Conservation (phyloP, 345 rosid genomes). For the Heritiera littoralis region DNA sequence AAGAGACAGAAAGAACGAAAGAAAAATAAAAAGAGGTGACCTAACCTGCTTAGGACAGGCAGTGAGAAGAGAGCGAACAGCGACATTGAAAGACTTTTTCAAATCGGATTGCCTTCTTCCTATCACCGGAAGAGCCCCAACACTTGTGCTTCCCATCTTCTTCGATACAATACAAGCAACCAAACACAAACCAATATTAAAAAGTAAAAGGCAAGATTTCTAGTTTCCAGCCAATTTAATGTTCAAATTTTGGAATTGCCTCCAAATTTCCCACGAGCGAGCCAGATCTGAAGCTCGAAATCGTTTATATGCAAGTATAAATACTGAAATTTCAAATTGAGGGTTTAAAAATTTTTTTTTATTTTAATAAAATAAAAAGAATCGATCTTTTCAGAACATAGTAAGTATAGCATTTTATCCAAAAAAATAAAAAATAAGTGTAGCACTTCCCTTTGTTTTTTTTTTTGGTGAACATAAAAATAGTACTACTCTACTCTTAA, state of each 20-base stretch:
- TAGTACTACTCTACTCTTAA: too few species aligned
- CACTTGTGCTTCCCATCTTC: neutral
- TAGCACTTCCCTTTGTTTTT: too few species aligned
- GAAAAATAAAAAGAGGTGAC: neutral
- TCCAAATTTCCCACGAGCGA: neutral
- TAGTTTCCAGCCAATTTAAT: neutral
- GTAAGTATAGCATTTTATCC: too few species aligned
- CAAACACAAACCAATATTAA: neutral
- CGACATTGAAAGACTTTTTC: constrained; percentile 55
- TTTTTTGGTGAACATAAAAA: too few species aligned
- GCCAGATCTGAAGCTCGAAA: neutral
- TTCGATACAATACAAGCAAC: neutral
- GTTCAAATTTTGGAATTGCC: neutral
- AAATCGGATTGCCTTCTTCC: constrained; percentile 43
- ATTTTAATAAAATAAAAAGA: too few species aligned
- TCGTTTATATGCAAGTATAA: too few species aligned
- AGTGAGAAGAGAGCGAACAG: constrained; percentile 60
- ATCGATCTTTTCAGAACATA: too few species aligned
- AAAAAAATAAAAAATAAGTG: too few species aligned
- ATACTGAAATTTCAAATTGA: neutral
- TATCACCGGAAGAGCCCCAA: neutral
- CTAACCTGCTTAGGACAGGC: constrained; percentile 57
- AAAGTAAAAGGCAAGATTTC: neutral
- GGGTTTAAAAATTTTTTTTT: too few species aligned
- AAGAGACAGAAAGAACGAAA: neutral